Evolutionary conservation across 2,329 filamentous ascomycete species (phyloP).

Genomic region (Cladosporium sp.): DNA sequence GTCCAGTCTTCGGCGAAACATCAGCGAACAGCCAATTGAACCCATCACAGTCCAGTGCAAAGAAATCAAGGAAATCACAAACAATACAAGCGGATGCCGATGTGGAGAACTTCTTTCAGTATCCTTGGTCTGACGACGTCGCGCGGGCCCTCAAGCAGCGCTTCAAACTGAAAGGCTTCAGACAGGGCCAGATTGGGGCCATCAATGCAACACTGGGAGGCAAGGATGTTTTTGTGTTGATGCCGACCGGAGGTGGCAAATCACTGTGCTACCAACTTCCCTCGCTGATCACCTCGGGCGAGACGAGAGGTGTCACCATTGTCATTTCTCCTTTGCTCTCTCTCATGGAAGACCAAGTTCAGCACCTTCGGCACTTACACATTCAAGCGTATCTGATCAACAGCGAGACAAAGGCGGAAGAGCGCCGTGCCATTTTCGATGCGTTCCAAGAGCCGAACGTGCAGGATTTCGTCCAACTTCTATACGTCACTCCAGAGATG

Average conservation of each 20-base stretch:
- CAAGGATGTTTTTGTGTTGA: constrained; percentile 89
- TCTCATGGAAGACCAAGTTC: constrained; percentile 95
- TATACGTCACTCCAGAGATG: constrained; percentile 98
- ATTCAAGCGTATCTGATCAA: constrained; percentile 83
- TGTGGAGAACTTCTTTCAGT: constrained; percentile 29
- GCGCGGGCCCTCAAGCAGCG: constrained; percentile 72
- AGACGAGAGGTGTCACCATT: constrained; percentile 80
- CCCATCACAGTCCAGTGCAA: constrained; percentile 16
- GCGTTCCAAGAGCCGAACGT: constrained; percentile 60
- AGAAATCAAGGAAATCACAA: constrained; percentile 29
- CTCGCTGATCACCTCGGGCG: constrained; percentile 75
- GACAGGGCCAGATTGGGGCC: constrained; percentile 87
- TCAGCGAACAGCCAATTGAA: constrained; percentile 21
- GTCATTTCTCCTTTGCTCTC: constrained; percentile 94
- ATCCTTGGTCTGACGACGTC: constrained; percentile 84
- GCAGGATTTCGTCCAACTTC: constrained; percentile 74
- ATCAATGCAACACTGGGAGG: constrained; percentile 90
- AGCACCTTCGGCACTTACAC: constrained; percentile 70
- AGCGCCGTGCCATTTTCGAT: constrained; percentile 63
- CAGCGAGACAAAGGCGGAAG: constrained; percentile 62
- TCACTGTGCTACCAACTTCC: constrained; percentile 96
- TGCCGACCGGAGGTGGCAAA: constrained; percentile 97
- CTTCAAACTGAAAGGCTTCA: constrained; percentile 82
- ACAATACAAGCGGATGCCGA: constrained; percentile 23
- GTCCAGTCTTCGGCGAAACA: constrained; percentile 31